A percentile compares a stretch with the other conserved stretches of the same genome.
Conservation (phyloP, 345 rosid genomes). For the Salix viminalis region DNA sequence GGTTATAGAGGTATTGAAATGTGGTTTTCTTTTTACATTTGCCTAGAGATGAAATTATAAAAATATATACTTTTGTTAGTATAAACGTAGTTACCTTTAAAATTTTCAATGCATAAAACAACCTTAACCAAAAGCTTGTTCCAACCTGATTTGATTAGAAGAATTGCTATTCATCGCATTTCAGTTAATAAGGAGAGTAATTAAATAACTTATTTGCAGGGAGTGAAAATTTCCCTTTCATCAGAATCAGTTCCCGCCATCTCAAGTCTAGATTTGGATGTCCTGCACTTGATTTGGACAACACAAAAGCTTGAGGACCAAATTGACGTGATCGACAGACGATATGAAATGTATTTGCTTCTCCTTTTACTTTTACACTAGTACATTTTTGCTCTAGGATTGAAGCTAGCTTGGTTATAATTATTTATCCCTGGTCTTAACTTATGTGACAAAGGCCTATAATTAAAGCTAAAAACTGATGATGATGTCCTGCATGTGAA, state of each 20-base stretch:
- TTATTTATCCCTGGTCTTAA: neutral
- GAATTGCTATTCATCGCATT: neutral
- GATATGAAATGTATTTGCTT: slow-evolving; percentile 52
- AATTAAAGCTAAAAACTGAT: neutral
- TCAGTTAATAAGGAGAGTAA: neutral
- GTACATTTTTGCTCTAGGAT: neutral
- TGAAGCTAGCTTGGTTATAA: neutral
- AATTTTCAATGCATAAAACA: no score
- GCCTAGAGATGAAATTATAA: no score
- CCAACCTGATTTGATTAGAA: no score
- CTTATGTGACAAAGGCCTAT: neutral
- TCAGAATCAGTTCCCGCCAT: slow-evolving; percentile 42
- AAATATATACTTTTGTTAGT: no score
- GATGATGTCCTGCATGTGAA: neutral
- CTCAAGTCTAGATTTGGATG: slow-evolving; percentile 63
- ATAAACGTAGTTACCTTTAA: no score
- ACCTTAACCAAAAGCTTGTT: no score
- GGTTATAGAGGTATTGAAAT: slow-evolving; percentile 49
- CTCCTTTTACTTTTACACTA: neutral
- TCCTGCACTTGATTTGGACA: slow-evolving; percentile 72
- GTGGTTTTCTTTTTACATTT: no score
- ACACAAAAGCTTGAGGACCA: slow-evolving; percentile 82
- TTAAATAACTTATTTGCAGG: slow-evolving; percentile 44
- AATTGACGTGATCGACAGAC: slow-evolving; percentile 61
- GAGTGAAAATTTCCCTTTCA: slow-evolving; percentile 71